Base-by-base conservation (phyloP, 108 stramenopile species). In the Stephanodiscus minutulus region DNA sequence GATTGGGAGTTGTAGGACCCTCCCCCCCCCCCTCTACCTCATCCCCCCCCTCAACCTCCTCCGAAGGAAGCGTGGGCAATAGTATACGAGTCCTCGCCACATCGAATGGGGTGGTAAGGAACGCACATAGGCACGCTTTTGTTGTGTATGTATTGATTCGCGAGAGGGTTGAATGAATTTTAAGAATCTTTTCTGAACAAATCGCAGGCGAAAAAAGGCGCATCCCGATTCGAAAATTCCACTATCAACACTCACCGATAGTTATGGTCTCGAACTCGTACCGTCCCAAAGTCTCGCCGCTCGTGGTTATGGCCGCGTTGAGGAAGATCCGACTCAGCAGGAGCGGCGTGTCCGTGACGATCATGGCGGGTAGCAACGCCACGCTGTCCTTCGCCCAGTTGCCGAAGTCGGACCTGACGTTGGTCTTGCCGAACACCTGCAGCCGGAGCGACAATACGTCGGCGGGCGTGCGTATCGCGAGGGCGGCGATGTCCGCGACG, bases 71-170 rank as follows among this genome's bases (percentile, higher is more conserved):
- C 31, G 67, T 70, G 13, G 88, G 89, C 39, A 92, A 47, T 21
- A 95, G 62, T 29, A 95, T 92, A 0, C 91, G 76, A 8, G 91
- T 95, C 24, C 88, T 50, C 8, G 85, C 91, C 10, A 95, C 93
- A 69, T 95, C 93, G 70, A 95, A 95, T 20, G 93, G 93, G 35
- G 93, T 95, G 10, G 91, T 95, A 59, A 92, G 62, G 21, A 89
- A 69, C 29, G 88, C 89, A 41, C 87, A 88, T 0, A 90, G 25
- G 18, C 87, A 74, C 11, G 93, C 91, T 60, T 17, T 33, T 12
- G 24, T 25, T 2, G n/a, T 7, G 17, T 35, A 5, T 6, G 35
- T 6, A 39, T 39, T 4, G 31, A 33, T 33, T 5, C 3, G 31
- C 31, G 31, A 2, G 5, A 33, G n/a, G 5, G 31, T 5, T 33